A percentile compares a stretch with the other conserved stretches of the same genome.
Conservation (phyloP, 2,329 filamentous ascomycete species). For the Pseudogymnoascus sp. region DNA sequence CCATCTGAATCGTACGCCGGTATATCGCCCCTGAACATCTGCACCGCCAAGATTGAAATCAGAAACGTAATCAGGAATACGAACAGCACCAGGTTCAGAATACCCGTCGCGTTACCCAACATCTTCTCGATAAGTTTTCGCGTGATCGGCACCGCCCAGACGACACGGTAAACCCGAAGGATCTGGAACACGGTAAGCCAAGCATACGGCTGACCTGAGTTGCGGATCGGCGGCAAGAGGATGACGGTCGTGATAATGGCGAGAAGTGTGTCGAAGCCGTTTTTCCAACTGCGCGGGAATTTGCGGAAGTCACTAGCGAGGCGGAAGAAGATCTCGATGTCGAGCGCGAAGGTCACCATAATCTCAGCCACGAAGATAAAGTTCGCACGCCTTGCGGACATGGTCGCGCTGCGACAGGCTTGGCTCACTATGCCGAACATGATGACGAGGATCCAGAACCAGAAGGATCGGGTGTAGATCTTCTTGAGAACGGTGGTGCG, state of each 20-base stretch:
- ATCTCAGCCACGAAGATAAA: conserved; percentile 71
- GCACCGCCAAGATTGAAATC: conserved; percentile 84
- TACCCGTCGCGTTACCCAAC: conserved; percentile 83
- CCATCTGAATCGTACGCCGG: conserved; percentile 56
- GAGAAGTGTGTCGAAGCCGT: conserved; percentile 73
- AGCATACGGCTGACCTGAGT: conserved; percentile 65
- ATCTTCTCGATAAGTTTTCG: conserved; percentile 81
- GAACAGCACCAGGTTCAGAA: conserved; percentile 90
- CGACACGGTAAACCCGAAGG: conserved; percentile 82
- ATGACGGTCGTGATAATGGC: conserved; percentile 80
- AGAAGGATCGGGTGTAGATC: conserved; percentile 65
- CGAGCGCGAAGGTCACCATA: conserved; percentile 68
- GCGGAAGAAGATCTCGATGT: conserved; percentile 76
- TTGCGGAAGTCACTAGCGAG: conserved; percentile 72
- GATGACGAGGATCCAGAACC: conserved; percentile 77
- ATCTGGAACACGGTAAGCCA: conserved; percentile 95
- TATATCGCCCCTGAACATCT: conserved; percentile 86
- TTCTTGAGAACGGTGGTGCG: conserved; percentile 53
- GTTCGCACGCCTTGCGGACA: conserved; percentile 52
- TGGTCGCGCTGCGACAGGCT: conserved; percentile 67
- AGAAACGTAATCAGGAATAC: conserved; percentile 94
- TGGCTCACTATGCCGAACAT: conserved; percentile 73
- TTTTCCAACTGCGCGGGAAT: conserved; percentile 68
- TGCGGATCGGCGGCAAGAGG: conserved; percentile 71
- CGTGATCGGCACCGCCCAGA: conserved; percentile 82